phyloP scores from a whole-genome alignment of 2,329 filamentous ascomycete species.

The Ascochyta clinopodiicola region DNA sequence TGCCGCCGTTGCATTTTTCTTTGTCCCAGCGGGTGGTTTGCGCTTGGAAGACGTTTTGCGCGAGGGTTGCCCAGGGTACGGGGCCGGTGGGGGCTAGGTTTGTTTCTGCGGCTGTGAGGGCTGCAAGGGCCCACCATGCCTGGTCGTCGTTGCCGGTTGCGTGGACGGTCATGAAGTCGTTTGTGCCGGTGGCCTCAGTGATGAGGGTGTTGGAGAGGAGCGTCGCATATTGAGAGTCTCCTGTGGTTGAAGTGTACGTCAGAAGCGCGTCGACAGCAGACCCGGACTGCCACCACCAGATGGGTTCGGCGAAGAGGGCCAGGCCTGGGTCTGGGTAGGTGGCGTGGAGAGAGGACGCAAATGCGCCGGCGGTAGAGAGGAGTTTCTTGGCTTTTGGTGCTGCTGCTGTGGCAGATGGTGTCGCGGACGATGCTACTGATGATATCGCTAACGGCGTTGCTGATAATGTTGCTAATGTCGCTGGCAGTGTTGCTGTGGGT shows the following conservation, averaged over 20 bases:
- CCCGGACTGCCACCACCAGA: slow-evolving; percentile 45
- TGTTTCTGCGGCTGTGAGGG: slow-evolving; percentile 70
- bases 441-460: background rate
- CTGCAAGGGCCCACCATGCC: slow-evolving; percentile 73
- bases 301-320: slow-evolving; percentile 29
- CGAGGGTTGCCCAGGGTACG: slow-evolving; percentile 67
- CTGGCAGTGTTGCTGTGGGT: background rate
- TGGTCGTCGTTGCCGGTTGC: slow-evolving; percentile 73
- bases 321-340: slow-evolving; percentile 26
- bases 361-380: slow-evolving; percentile 19
- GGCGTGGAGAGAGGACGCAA: slow-evolving; percentile 26
- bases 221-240: slow-evolving; percentile 49
- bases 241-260: slow-evolving; percentile 52
- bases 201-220: slow-evolving; percentile 37
- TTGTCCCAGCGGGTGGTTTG: slow-evolving; percentile 73
- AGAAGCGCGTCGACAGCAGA: slow-evolving; percentile 32
- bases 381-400: slow-evolving; percentile 18
- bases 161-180: slow-evolving; percentile 50
- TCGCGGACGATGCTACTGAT: background rate
- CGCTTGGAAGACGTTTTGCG: slow-evolving; percentile 73
- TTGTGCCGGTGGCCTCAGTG: slow-evolving; percentile 30
- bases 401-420: background rate
- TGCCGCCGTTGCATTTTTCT: slow-evolving; percentile 69
- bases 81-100: slow-evolving; percentile 61
- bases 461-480: background rate